A percentile compares a stretch with the other conserved stretches of the same genome.
Evolutionary conservation across 257 asterid genomes (phyloP).

Genomic region (Misopates orontium): DNA sequence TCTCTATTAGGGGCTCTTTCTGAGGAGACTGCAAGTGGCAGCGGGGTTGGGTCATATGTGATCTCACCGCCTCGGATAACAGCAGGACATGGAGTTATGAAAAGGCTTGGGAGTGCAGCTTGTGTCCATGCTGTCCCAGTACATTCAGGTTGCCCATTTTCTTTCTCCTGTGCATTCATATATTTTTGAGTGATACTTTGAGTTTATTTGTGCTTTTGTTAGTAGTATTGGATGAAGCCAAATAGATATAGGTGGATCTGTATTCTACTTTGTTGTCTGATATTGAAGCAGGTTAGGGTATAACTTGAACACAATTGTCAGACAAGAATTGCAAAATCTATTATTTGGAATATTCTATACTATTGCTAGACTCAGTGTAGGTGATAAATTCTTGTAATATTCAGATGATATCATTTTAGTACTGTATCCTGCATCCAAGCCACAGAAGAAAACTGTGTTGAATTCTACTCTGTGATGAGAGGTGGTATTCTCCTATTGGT

Average conservation of each 20-base stretch:
- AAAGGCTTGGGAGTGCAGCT: constrained; percentile 74
- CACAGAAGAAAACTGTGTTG: not conserved
- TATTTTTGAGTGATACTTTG: not conserved
- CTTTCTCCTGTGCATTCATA: not conserved
- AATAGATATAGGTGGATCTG: not conserved
- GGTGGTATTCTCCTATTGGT: constrained; percentile 3
- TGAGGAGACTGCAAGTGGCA: constrained; percentile 56
- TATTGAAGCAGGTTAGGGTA: constrained; percentile 41
- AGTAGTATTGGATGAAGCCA: not conserved
- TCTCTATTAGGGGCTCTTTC: constrained; percentile 39
- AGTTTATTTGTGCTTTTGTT: not conserved
- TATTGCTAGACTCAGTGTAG: constrained; percentile 3
- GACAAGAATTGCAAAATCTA: constrained; percentile 1
- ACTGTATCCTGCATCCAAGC: not conserved
- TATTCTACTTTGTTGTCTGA: constrained; percentile 28
- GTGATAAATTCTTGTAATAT: constrained; percentile 9
- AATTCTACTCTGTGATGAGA: not conserved
- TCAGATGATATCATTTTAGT: not conserved
- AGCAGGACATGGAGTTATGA: constrained; percentile 73
- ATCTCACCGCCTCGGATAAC: constrained; percentile 69
- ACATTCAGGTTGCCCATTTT: constrained; percentile 73
- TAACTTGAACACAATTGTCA: constrained; percentile 11
- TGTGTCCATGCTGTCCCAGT: constrained; percentile 82
- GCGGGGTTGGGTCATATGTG: constrained; percentile 67
- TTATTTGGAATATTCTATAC: constrained; percentile 19